Conservation (phyloP, 495 filamentous ascomycete species). For the Aspergillus coremiiformis region DNA sequence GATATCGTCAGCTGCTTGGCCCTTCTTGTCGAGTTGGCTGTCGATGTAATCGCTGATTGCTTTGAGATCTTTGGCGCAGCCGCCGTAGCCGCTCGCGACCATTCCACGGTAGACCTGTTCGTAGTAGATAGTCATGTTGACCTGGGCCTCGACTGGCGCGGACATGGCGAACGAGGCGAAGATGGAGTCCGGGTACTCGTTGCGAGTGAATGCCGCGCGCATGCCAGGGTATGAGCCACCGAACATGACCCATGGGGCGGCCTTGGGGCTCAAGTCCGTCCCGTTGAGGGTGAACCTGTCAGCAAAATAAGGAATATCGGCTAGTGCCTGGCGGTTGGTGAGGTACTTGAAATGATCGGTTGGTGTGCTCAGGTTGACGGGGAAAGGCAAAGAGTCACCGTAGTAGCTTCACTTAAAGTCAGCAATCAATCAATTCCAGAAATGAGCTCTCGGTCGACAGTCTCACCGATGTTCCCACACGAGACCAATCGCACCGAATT, state of each 20-base stretch:
- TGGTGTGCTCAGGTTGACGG: constrained; percentile 36
- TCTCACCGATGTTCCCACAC: constrained; percentile 52
- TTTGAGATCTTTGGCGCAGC: constrained; percentile 49
- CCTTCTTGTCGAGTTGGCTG: constrained; percentile 29
- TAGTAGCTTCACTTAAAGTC: constrained; percentile 34
- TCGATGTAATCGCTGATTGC: constrained; percentile 49
- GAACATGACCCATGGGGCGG: constrained; percentile 52
- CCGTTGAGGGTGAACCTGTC: constrained; percentile 37
- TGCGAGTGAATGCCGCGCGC: constrained; percentile 47
- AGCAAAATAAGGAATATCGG: constrained; percentile 47
- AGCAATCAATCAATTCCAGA: not conserved
- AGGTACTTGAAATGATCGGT: constrained; percentile 44
- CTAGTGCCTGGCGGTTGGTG: constrained; percentile 44
- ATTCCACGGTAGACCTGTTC: constrained; percentile 51
- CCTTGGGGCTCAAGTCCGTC: constrained; percentile 35
- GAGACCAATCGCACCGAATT: constrained; percentile 47
- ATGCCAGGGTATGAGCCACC: constrained; percentile 54
- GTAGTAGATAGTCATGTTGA: constrained; percentile 51
- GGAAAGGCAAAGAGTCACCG: constrained; percentile 44
- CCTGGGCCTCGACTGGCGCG: constrained; percentile 46
- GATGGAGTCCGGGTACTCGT: constrained; percentile 51
- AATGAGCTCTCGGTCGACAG: not conserved
- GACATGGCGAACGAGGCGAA: constrained; percentile 49
- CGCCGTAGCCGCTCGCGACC: constrained; percentile 40
- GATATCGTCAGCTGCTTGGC: constrained; percentile 28